Base-by-base conservation (phyloP, 2,329 filamentous ascomycete genomes). In the Myriosclerotinia curreyana region DNA sequence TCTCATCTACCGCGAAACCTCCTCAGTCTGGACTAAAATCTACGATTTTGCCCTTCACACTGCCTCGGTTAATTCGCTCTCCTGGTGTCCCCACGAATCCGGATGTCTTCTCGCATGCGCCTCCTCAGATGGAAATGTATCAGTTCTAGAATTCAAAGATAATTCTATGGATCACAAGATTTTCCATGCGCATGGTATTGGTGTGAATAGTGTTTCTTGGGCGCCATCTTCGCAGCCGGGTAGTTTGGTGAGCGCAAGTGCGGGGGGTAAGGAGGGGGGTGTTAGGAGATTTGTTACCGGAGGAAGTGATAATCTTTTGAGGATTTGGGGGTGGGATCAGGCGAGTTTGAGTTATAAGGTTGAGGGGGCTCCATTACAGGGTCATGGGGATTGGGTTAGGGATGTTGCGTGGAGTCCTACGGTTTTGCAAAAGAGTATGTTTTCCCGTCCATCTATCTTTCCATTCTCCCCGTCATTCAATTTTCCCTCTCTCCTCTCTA, bases 331-430 rank as follows among this genome's bases (percentile, higher is more conserved):
- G 51, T 97, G 86, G 72, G 91, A 90, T 76, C 71, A 80, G 25
- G 80, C 83, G n/a, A 79, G 80, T 8, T 81, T 86, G 74, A 79
- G 77, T 36, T 90, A 88, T 77, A 85, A 83, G 75, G 80, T 82
- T 71, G 86, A 88, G 75, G 76, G 82, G 31, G 83, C 85, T 68
- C 78, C 89, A 14, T 81, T 99, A 69, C 78, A 82, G 1, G 95
- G 95, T 68, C 95, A 99, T 79, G 85, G 86, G 7, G 95, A 98
- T 80, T 99, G 95, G 95, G 95, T 99, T 63, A 88, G 95, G 68
- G 95, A 99, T 76, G 95, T 99, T 15, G 91, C 94, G 17, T 99
- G 95, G 95, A 94, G 90, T 58, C 95, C 95, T 14, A 97, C 92
- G 31, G 91, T 98, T 64, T 83, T 99, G 65, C 91, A 93, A 73